Evolutionary conservation across 164 flowering plant genomes (phyloP), one percentile per base, ranked within the genome.

Genomic region (Buxus sempervirens): DNA sequence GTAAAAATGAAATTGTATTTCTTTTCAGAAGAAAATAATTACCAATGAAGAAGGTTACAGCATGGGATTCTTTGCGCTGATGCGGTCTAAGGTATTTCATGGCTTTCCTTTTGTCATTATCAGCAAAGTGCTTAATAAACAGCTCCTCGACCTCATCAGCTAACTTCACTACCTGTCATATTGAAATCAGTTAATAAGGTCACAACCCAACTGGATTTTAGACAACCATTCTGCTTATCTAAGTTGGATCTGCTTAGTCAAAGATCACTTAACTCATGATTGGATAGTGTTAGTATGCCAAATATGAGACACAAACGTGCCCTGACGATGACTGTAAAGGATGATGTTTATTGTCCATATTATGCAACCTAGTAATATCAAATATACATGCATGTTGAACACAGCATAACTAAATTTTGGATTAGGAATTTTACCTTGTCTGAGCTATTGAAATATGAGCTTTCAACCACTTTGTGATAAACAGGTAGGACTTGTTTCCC

Each of bases 391-490:
- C n/a, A n/a, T n/a, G n/a, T n/a, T 32, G 38, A 3, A 32, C 38
- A 32, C 38, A 32, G 7, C 7, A 32, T 32, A 32, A 3, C 7
- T 32, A 3, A 32, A 3, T 4, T 5, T 45, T 45, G 18, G 51
- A 1, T 57, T 16, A 12, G 1, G 9, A 45, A 14, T 22, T 62
- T 79, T 81, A 84, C 97, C 97, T 86, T 88, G 81, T 90, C 91
- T 53, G 99, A 95, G 81, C 88, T 87, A 82, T 90, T 89, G 84
- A 95, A 95, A 74, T 90, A 88, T 57, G 99, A 92, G 75, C 91
- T 87, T 78, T 95, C 98, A 5, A 90, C 99, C 42, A 85, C 99
- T 86, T 77, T 88, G 10, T 89, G 85, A 77, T 95, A 95, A 64
- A 88, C 86, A 60, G 95, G 88, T 54, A 89, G 91, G 60, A 82